Conservation (phyloP, 805 yeast genomes). For the Pichia occidentalis region DNA sequence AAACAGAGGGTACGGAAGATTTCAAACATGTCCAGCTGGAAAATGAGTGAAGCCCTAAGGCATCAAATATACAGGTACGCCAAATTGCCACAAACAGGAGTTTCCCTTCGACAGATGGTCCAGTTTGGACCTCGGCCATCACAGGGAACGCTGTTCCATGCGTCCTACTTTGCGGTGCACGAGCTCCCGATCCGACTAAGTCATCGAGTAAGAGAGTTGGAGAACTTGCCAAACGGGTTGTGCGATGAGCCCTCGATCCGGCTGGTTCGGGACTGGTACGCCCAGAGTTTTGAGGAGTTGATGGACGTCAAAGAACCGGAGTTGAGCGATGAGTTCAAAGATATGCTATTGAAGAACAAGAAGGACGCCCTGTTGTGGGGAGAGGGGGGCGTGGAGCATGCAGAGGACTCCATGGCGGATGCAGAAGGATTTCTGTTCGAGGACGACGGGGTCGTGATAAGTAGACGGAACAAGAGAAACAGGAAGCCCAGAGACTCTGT, state of each 20-base stretch:
- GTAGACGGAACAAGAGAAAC: constrained; percentile 13
- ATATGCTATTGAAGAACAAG: constrained; percentile 22
- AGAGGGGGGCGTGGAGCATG: background rate
- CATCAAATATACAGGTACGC: constrained; percentile 61
- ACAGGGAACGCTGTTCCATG: constrained; percentile 73
- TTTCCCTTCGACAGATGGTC: constrained; percentile 82
- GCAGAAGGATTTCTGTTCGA: constrained; percentile 22
- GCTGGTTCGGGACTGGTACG: constrained; percentile 82
- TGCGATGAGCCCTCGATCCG: constrained; percentile 67
- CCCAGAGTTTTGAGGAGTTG: constrained; percentile 81
- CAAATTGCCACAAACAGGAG: constrained; percentile 72
- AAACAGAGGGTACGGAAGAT: too few relatives aligned
- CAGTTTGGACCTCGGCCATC: constrained; percentile 78
- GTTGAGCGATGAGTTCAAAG: constrained; percentile 33
- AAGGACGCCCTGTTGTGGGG: constrained; percentile 28
- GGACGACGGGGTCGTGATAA: constrained; percentile 44
- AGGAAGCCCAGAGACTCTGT: constrained; percentile 8
- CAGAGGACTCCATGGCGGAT: constrained; percentile 1
- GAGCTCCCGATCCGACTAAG: constrained; percentile 86
- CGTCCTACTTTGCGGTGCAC: constrained; percentile 77
- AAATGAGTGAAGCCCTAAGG: constrained; percentile 41
- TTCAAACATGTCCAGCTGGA: constrained; percentile 38
- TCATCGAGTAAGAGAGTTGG: constrained; percentile 78
- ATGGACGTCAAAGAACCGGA: constrained; percentile 55
- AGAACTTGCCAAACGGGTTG: constrained; percentile 70